Percentiles rank a stretch among this genome's conserved stretches.
phyloP scores from a whole-genome alignment of 768 basidiomycete species.

The Lactifluus subvellereus region DNA sequence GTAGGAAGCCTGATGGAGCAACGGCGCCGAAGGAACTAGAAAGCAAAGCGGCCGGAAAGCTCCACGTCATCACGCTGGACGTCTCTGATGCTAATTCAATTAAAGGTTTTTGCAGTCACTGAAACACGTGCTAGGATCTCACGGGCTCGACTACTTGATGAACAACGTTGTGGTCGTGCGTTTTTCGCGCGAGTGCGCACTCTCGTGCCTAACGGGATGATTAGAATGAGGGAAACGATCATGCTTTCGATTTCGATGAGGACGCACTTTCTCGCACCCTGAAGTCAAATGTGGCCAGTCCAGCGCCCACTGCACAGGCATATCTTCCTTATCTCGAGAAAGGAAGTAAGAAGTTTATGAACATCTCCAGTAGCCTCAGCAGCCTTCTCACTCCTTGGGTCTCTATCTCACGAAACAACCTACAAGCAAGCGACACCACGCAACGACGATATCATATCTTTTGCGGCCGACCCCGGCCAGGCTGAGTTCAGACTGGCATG shows the following conservation, averaged over 20 bases:
- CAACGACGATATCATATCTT: conserved; percentile 30
- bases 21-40: conserved; percentile 25
- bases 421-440: conserved; percentile 35
- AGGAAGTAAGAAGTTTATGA: conserved; percentile 32
- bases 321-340: conserved; percentile 35
- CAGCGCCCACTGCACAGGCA: conserved; percentile 32
- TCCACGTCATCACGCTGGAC: conserved; percentile 35
- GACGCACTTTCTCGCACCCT: conserved; percentile 28
- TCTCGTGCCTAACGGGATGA: neutral
- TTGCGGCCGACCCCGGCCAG: conserved; percentile 32
- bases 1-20: conserved; percentile 29
- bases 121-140: conserved; percentile 28
- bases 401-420: conserved; percentile 14
- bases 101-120: conserved; percentile 26
- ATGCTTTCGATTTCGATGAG: conserved; percentile 28
- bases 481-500: conserved; percentile 38
- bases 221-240: conserved; percentile 28
- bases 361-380: conserved; percentile 32
- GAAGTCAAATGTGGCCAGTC: conserved; percentile 33
- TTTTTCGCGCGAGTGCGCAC: neutral
- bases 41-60: conserved; percentile 26
- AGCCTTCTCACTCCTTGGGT: conserved; percentile 26
- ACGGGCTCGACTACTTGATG: conserved; percentile 36
- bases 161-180: conserved; percentile 38
- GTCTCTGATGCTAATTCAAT: conserved; percentile 29